A percentile compares a stretch with the other conserved stretches of the same genome.
These are phyloP conservation scores for Rhodocollybia butyracea DNA, from an alignment of 768 basidiomycete genomes.

Conservation along the genomic window DNA sequence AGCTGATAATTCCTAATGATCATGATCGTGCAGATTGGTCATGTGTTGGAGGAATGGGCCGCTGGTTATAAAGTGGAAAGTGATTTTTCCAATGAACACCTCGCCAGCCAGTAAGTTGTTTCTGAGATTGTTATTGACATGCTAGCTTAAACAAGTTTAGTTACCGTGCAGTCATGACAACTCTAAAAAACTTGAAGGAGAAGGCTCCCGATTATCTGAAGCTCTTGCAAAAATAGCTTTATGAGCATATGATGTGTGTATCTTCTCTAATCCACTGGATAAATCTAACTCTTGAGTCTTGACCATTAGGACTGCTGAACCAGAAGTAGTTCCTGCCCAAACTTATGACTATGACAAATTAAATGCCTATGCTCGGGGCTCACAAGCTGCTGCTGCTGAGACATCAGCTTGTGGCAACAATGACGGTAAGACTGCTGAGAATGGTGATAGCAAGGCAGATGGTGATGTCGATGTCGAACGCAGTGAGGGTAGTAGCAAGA, in stretches of 20 bases:
- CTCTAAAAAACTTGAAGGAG: background rate
- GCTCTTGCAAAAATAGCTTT: background rate
- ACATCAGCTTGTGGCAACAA: no score
- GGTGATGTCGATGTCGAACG: no score
- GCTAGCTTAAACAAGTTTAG: background rate
- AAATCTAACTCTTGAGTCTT: no score
- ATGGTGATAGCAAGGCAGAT: no score
- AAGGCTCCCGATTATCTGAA: background rate
- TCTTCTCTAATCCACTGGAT: no score
- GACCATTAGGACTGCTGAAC: no score
- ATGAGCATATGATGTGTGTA: background rate
- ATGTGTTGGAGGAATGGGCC: background rate
- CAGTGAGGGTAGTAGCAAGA: no score
- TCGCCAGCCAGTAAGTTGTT: background rate
- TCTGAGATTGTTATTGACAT: background rate
- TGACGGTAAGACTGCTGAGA: no score
- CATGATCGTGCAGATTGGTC: background rate
- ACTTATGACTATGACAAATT: no score
- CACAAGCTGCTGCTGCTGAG: no score
- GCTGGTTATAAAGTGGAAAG: background rate
- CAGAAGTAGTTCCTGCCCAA: no score
- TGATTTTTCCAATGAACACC: background rate
- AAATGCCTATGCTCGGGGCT: no score
- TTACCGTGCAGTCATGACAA: background rate
- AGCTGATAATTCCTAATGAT: background rate